Base-by-base conservation (phyloP, 805 yeast genomes). In the Tetrapisispora fleetii region DNA sequence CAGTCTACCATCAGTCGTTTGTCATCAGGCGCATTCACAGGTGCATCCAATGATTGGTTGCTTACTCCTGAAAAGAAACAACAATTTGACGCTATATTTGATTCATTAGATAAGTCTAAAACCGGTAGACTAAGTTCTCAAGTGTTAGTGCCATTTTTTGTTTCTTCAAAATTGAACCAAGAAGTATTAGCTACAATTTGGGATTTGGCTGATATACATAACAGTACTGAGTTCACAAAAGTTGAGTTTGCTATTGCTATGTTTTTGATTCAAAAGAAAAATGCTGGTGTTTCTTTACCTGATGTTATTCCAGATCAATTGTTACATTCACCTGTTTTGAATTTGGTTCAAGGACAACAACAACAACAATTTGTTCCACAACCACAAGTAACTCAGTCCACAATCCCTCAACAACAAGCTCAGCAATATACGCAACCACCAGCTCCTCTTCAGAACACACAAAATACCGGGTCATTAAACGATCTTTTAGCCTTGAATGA, bases 131-230 rank as follows among this genome's bases (percentile, higher is more conserved):
- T 91, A 55, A 77, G 82, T 21, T 83, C 96, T 2, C 79, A 75
- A 50, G 87, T 87, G 54, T 88, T 93, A 41, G 99, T 95, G 7
- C 82, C 84, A 8, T 88, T 90, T 63, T 78, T 93, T 57, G 81
- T 87, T 74, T 84, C 93, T 10, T 91, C 98, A 2, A 85, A 86
- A 52, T 76, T 93, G 51, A 76, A 81, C 46, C 96, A 90, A 59
- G 90, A 86, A 46, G 81, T 79, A 19, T 75, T 93, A 53, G 99
- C 98, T 1, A 70, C 79, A 22, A 81, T 91, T 40, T 93, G 99
- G 99, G 99, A 93, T 67, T 73, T 93, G 56, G 80, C 98, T 10
- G 97, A 93, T 64, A 76, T 88, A 52, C 84, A 86, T 55, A 88
- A 88, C 65, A 79, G 85, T 40, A 97, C 96, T 24, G 76, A 76